These are phyloP conservation scores for Stemphylium lycopersici DNA, from an alignment of 2,329 filamentous ascomycete species.

Conservation along the genomic window DNA sequence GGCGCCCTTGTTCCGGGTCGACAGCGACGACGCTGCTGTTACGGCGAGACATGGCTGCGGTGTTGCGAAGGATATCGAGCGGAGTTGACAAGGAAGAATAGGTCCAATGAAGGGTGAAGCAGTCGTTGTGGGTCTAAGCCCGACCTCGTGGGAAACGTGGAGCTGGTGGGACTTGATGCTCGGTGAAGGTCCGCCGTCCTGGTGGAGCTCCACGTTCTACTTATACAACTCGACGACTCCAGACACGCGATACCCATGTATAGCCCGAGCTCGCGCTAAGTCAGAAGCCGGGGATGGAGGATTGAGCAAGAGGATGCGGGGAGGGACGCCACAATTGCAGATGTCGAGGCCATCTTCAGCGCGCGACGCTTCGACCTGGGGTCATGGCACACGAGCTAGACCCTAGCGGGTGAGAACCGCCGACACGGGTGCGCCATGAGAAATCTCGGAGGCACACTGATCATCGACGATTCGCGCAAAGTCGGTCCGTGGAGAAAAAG, in stretches of 20 bases:
- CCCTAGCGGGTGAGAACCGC: conserved; percentile 26
- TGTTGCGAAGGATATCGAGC: conserved; percentile 5
- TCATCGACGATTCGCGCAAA: conserved; percentile 13
- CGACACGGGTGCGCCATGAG: conserved; percentile 14
- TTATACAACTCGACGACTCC: conserved; percentile 27
- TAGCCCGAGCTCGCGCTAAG: conserved; percentile 24
- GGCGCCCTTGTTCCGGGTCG: conserved; percentile 39
- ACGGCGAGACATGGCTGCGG: conserved; percentile 37
- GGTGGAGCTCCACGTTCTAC: conserved; percentile 23
- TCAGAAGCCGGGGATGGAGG: conserved; percentile 21
- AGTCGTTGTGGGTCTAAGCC: conserved; percentile 13
- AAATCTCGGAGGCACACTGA: not conserved
- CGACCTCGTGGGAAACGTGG: conserved; percentile 23
- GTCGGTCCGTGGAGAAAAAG: conserved; percentile 22
- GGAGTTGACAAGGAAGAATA: not conserved
- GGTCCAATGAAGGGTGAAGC: not conserved
- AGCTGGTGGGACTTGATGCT: conserved; percentile 17
- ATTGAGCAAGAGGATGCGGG: conserved; percentile 33
- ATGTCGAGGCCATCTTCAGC: conserved; percentile 10
- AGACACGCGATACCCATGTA: conserved; percentile 17
- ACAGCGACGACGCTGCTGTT: conserved; percentile 42
- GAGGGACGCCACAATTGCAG: conserved; percentile 23
- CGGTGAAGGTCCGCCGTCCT: conserved; percentile 18
- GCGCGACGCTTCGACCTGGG: conserved; percentile 10
- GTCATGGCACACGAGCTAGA: conserved; percentile 14